Conservation (phyloP, 441 rosid species). For the Rhodomyrtus psidioides region DNA sequence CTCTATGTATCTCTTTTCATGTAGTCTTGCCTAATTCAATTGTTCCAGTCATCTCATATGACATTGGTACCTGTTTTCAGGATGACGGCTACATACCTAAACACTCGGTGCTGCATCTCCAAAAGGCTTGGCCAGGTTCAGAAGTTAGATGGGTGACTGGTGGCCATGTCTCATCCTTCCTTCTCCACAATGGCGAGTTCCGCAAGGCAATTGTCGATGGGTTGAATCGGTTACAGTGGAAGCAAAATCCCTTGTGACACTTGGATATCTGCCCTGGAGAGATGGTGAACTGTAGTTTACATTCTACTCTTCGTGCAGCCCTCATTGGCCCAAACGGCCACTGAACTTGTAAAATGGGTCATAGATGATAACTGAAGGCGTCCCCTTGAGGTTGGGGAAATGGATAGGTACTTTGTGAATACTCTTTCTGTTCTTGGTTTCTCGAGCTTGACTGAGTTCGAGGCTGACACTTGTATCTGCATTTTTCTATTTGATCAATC, state of each 20-base stretch:
- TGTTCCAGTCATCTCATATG: background rate
- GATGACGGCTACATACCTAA: constrained; percentile 97
- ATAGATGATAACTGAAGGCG: background rate
- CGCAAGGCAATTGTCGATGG: constrained; percentile 65
- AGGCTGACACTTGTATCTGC: background rate
- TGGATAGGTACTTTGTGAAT: background rate
- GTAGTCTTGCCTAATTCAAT: background rate
- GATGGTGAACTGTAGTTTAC: background rate
- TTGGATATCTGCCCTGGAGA: background rate
- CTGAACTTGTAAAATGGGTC: background rate
- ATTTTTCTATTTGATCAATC: background rate
- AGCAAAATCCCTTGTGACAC: constrained; percentile 32
- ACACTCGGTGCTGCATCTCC: constrained; percentile 87
- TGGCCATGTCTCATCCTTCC: constrained; percentile 83
- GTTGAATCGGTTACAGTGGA: constrained; percentile 51
- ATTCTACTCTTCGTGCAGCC: background rate
- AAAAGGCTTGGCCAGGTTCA: constrained; percentile 98
- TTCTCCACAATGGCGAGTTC: constrained; percentile 71
- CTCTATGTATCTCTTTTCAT: background rate
- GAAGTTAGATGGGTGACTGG: constrained; percentile 99
- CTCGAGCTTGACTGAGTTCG: background rate
- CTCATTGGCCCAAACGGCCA: background rate
- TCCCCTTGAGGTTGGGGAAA: background rate
- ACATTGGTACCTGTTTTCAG: constrained; percentile 18
- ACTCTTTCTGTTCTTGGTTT: background rate